A percentile compares a stretch with the other conserved stretches of the same genome.
These are phyloP conservation scores for Raffaelea albimanens DNA, from an alignment of 2,329 filamentous ascomycete genomes.

Conservation along the genomic window DNA sequence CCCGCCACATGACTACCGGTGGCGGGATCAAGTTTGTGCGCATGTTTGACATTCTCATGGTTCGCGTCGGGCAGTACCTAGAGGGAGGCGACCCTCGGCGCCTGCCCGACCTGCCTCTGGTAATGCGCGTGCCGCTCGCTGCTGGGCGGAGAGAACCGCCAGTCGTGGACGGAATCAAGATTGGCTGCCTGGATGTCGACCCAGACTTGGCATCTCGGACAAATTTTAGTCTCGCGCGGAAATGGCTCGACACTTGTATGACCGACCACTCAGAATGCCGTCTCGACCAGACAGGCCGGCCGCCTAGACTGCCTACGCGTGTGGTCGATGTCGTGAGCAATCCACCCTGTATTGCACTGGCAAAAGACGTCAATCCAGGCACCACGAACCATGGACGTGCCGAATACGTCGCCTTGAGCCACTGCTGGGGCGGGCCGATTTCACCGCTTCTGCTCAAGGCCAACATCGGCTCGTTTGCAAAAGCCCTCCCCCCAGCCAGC, in stretches of 20 bases:
- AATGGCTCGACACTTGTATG: constrained; percentile 4
- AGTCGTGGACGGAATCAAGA: not conserved
- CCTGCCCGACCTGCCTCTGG: no score
- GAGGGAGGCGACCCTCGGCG: no score
- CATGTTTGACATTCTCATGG: constrained; percentile 1
- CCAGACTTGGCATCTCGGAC: not conserved
- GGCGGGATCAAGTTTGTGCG: not conserved
- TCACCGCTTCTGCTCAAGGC: not conserved
- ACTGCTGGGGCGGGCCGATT: constrained; percentile 6
- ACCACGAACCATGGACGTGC: not conserved
- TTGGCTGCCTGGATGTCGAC: constrained; percentile 1
- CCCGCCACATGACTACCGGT: not conserved
- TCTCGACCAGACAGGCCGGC: not conserved
- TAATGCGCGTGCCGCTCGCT: no score
- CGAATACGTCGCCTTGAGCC: constrained; percentile 6
- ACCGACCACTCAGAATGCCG: not conserved
- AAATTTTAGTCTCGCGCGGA: constrained; percentile 1
- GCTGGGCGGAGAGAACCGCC: no score
- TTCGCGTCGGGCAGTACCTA: not conserved
- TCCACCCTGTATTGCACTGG: not conserved
- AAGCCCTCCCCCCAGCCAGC: not conserved
- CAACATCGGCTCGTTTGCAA: not conserved
- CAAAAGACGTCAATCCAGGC: not conserved
- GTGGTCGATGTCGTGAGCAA: constrained; percentile 1
- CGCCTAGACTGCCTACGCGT: constrained; percentile 1